Evolutionary conservation across 768 basidiomycete genomes (phyloP).

Genomic region (Coprinopsis sp.): DNA sequence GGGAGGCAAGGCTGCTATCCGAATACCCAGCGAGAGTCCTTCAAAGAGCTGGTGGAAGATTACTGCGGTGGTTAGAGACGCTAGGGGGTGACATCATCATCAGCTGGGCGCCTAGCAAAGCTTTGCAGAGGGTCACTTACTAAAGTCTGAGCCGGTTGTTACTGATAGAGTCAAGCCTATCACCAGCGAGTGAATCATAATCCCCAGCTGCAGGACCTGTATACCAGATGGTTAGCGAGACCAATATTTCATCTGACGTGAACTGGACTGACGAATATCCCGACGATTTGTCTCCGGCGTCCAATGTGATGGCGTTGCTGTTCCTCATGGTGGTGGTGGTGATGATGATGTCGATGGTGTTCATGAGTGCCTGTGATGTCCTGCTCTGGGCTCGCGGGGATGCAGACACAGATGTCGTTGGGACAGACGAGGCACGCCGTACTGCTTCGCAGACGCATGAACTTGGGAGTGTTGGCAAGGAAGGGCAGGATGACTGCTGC

Average conservation of each 20-base stretch:
- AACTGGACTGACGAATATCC: constrained; percentile 58
- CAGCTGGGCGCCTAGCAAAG: background rate
- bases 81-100: constrained; percentile 30
- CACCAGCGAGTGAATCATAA: constrained; percentile 81
- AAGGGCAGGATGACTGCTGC: constrained; percentile 6
- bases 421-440: background rate
- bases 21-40: constrained; percentile 76
- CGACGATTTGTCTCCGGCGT: constrained; percentile 62
- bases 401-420: constrained; percentile 4
- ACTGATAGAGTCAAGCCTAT: constrained; percentile 77
- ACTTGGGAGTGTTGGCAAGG: constrained; percentile 11
- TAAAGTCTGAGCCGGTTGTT: constrained; percentile 63
- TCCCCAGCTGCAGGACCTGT: constrained; percentile 76
- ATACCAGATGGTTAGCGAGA: background rate
- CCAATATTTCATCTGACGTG: background rate
- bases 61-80: constrained; percentile 69
- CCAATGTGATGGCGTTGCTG: constrained; percentile 39
- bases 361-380: background rate
- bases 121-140: constrained; percentile 35
- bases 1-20: constrained; percentile 65
- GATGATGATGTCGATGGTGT: constrained; percentile 7
- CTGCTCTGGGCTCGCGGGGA: background rate
- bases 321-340: constrained; percentile 15
- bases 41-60: constrained; percentile 84
- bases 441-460: constrained; percentile 8